A percentile compares a stretch with the other conserved stretches of the same genome.
These are phyloP conservation scores for Usnea hakonensis DNA, from an alignment of 495 filamentous ascomycete genomes.

Conservation along the genomic window DNA sequence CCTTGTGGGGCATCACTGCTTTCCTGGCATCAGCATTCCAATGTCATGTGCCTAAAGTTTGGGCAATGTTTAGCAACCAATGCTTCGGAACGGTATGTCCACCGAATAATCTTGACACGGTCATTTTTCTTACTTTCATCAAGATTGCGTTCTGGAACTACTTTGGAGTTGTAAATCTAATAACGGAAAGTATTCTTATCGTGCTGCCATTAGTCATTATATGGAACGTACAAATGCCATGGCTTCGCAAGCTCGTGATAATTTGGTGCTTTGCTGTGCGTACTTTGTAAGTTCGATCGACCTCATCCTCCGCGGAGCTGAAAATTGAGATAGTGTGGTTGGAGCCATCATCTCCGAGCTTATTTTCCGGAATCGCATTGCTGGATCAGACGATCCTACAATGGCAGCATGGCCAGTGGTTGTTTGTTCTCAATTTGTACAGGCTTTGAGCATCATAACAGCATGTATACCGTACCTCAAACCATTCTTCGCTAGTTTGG, in stretches of 20 bases:
- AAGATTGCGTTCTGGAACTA: slow-evolving; percentile 30
- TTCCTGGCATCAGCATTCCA: slow-evolving; percentile 37
- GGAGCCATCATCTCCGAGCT: slow-evolving; percentile 9
- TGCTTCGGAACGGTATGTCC: slow-evolving; percentile 12
- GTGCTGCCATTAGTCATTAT: slow-evolving; percentile 36
- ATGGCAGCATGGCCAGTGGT: slow-evolving; percentile 15
- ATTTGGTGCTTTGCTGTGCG: slow-evolving; percentile 35
- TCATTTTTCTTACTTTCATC: background rate
- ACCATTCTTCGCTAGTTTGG: slow-evolving; percentile 14
- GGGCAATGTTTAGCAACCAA: slow-evolving; percentile 5
- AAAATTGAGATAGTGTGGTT: slow-evolving; percentile 5
- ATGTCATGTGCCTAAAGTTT: slow-evolving; percentile 36
- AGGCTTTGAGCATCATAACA: slow-evolving; percentile 12
- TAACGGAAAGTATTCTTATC: slow-evolving; percentile 46
- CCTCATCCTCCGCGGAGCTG: background rate
- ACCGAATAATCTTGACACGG: background rate
- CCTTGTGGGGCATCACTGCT: slow-evolving; percentile 33
- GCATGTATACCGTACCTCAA: slow-evolving; percentile 21
- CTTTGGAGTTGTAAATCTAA: slow-evolving; percentile 45
- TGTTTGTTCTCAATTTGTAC: slow-evolving; percentile 13
- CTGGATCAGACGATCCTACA: slow-evolving; percentile 9
- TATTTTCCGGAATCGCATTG: slow-evolving; percentile 7
- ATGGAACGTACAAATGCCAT: slow-evolving; percentile 33
- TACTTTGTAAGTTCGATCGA: slow-evolving; percentile 31
- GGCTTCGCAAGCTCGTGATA: slow-evolving; percentile 34